These are phyloP conservation scores for Cymbomonas tetramitiformis DNA, from an alignment of 139 green algal species.

Conservation along the genomic window DNA sequence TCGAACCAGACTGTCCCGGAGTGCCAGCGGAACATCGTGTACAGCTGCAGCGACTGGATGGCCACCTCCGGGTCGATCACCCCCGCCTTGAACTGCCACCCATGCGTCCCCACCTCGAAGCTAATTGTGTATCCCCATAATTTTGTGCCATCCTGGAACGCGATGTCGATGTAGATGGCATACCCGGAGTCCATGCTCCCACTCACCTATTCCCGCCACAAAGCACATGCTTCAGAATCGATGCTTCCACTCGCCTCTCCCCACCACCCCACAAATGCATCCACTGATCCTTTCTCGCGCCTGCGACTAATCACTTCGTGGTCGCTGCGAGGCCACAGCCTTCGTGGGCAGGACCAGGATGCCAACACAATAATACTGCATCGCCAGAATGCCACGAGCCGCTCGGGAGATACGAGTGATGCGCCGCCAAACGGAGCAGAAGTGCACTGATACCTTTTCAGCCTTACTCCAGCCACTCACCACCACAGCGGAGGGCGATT, in stretches of 20 bases:
- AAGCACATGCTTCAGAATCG: too few species aligned
- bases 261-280: too few species aligned
- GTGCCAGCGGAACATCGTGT: slow-evolving; percentile 22
- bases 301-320: too few species aligned
- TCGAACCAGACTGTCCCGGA: slow-evolving; percentile 18
- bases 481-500: slow-evolving; percentile 8
- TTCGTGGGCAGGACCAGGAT: too few species aligned
- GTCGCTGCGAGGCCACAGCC: too few species aligned
- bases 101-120: slow-evolving; percentile 22
- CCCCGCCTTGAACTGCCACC: slow-evolving; percentile 23
- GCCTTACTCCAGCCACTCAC: slow-evolving; percentile 19
- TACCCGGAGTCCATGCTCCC: slow-evolving; percentile 14
- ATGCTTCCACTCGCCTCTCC: too few species aligned
- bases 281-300: too few species aligned
- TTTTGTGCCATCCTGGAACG: slow-evolving; percentile 15
- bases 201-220: not conserved
- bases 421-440: too few species aligned
- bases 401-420: too few species aligned
- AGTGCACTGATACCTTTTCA: slow-evolving; percentile 21
- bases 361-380: too few species aligned
- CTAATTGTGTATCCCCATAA: slow-evolving; percentile 18
- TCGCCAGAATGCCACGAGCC: too few species aligned
- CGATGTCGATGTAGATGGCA: slow-evolving; percentile 20
- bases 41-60: slow-evolving; percentile 11
- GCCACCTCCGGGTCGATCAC: slow-evolving; percentile 19